Percentiles rank a stretch among this genome's conserved stretches.
Evolutionary conservation across 371 early-diverging fungal species (phyloP).

Genomic region (Quaeritorhiza haematococci): DNA sequence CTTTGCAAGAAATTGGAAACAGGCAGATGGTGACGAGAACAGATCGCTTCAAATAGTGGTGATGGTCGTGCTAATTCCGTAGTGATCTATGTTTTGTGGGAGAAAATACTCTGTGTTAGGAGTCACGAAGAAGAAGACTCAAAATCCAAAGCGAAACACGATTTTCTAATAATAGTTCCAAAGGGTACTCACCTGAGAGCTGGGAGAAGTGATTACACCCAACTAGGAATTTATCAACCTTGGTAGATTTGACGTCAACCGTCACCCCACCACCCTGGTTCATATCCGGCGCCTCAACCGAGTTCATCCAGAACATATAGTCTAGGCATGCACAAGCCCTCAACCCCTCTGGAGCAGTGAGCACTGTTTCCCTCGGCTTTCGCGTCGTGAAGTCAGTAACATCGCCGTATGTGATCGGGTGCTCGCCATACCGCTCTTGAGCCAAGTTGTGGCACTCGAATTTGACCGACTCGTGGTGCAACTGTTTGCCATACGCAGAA

Average conservation of each 20-base stretch:
- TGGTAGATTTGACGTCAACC: slow-evolving; percentile 2
- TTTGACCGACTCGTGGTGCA: not conserved
- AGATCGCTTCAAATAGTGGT: too few relatives aligned
- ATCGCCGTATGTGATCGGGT: slow-evolving; percentile 78
- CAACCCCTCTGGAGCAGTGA: slow-evolving; percentile 54
- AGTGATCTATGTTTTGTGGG: too few relatives aligned
- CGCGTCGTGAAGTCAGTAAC: slow-evolving; percentile 35
- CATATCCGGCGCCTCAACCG: slow-evolving; percentile 10
- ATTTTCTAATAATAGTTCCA: too few relatives aligned
- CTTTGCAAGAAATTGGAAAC: too few relatives aligned
- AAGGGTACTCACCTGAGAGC: slow-evolving; percentile 51
- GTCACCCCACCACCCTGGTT: not conserved
- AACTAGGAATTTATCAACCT: slow-evolving; percentile 27
- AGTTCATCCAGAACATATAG: slow-evolving; percentile 53
- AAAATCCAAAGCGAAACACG: too few relatives aligned
- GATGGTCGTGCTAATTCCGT: slow-evolving; percentile 31
- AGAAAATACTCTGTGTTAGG: too few relatives aligned
- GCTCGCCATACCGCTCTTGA: slow-evolving; percentile 53
- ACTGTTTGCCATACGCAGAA: not conserved
- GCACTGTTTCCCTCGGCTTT: slow-evolving; percentile 51
- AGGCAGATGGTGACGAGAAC: too few relatives aligned
- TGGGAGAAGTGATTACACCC: slow-evolving; percentile 42
- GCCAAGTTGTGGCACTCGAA: slow-evolving; percentile 48
- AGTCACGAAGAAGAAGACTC: too few relatives aligned
- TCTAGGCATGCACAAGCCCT: slow-evolving; percentile 64